phyloP scores from a whole-genome alignment of 192 early-diverging fungal genomes.

The Phlyctochytrium planicorne region DNA sequence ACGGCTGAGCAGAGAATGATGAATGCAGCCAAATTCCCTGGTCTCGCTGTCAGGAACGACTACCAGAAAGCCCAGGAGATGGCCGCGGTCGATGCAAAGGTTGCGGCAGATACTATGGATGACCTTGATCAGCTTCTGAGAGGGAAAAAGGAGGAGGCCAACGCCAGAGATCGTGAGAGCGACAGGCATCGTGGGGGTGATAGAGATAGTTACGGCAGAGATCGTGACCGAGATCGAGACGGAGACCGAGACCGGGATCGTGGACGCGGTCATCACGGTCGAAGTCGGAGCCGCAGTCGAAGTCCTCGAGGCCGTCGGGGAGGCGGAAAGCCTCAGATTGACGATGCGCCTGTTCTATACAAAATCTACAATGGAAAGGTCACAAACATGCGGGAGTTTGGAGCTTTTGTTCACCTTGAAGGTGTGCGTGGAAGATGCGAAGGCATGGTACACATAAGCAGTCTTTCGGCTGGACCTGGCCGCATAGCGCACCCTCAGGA shows the following conservation, averaged over 20 bases:
- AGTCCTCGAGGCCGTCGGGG: conserved; percentile 10
- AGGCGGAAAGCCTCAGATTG: conserved; percentile 44
- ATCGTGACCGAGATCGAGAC: conserved; percentile 16
- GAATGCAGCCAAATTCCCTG: conserved; percentile 64
- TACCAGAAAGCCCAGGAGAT: conserved; percentile 27
- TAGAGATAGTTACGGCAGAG: conserved; percentile 14
- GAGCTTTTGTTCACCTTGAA: conserved; percentile 85
- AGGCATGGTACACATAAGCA: conserved; percentile 88
- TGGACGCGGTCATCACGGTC: conserved; percentile 16
- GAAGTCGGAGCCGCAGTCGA: conserved; percentile 13
- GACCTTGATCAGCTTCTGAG: conserved; percentile 53
- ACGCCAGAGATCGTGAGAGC: conserved; percentile 19
- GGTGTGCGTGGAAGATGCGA: conserved; percentile 76
- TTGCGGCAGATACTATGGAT: conserved; percentile 42
- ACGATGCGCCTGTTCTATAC: conserved; percentile 82
- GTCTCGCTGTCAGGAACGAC: conserved; percentile 61
- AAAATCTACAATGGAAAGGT: conserved; percentile 90
- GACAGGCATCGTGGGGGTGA: too few species aligned
- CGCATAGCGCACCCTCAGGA: conserved; percentile 79
- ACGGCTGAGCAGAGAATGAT: conserved; percentile 34
- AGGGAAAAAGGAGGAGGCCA: conserved; percentile 18
- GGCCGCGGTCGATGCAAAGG: conserved; percentile 45
- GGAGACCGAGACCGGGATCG: not conserved
- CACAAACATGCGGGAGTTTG: conserved; percentile 87
- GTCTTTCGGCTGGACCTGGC: conserved; percentile 57